Percentiles rank a stretch among this genome's conserved stretches.
Evolutionary conservation across 2,329 filamentous ascomycete species (phyloP).

Genomic region (Aspergillus fischeri): DNA sequence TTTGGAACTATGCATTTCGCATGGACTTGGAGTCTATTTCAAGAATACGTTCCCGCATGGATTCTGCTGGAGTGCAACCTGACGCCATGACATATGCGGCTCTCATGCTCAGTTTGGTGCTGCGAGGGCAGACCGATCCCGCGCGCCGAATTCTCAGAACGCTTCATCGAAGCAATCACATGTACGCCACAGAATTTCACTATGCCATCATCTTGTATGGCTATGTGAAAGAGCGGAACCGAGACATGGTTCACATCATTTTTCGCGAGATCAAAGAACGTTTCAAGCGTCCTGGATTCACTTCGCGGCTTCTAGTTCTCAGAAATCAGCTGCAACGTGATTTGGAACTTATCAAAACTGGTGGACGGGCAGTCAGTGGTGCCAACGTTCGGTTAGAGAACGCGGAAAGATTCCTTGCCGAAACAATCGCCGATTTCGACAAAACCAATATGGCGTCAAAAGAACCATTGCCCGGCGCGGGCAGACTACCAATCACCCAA

Average conservation of each 20-base stretch:
- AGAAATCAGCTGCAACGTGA: constrained; percentile 34
- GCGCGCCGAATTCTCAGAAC: constrained; percentile 50
- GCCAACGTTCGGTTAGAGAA: constrained; percentile 25
- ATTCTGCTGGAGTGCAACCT: constrained; percentile 45
- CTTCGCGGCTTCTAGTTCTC: constrained; percentile 34
- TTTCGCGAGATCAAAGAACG: constrained; percentile 41
- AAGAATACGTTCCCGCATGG: constrained; percentile 54
- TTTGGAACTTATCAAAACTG: constrained; percentile 17
- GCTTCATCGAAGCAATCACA: constrained; percentile 34
- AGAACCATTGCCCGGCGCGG: constrained; percentile 34
- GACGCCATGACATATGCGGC: constrained; percentile 59
- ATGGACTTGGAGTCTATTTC: constrained; percentile 55
- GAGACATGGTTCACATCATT: constrained; percentile 48
- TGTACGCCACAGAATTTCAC: constrained; percentile 41
- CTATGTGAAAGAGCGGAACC: constrained; percentile 48
- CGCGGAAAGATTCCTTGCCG: constrained; percentile 35
- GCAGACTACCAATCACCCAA: constrained; percentile 33
- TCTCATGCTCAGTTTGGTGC: constrained; percentile 55
- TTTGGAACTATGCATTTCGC: constrained; percentile 64
- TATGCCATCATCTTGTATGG: constrained; percentile 46
- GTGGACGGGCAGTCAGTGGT: constrained; percentile 5
- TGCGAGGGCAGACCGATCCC: constrained; percentile 50
- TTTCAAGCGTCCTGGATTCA: constrained; percentile 31
- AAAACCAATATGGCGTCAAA: constrained; percentile 41
- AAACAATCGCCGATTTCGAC: constrained; percentile 36